Conservation (phyloP, 1,284 basidiomycete species). For the Heimioporus retisporus region DNA sequence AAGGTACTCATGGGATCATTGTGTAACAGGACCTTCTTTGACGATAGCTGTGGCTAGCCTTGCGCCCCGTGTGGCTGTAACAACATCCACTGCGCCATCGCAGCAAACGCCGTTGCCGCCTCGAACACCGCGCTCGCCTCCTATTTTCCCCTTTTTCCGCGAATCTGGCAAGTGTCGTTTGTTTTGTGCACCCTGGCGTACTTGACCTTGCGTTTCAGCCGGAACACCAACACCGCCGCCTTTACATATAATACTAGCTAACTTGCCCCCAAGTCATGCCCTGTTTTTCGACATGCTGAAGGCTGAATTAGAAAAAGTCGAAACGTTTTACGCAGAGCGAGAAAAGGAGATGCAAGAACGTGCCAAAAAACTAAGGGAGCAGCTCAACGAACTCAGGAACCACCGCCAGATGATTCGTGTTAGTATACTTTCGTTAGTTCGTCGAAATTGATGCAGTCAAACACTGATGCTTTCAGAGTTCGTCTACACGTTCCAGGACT, state of each 20-base stretch:
- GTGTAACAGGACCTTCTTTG: conserved; percentile 25
- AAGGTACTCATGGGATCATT: background rate
- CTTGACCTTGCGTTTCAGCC: background rate
- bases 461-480: conserved; percentile 21
- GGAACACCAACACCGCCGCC: conserved; percentile 42
- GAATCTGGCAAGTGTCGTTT: conserved; percentile 19
- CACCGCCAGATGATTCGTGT: conserved; percentile 80
- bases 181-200: conserved; percentile 33
- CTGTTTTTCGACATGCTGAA: conserved; percentile 84
- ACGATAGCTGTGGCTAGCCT: conserved; percentile 21
- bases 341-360: conserved; percentile 75
- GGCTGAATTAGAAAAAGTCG: conserved; percentile 83
- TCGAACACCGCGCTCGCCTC: conserved; percentile 25
- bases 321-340: conserved; percentile 82
- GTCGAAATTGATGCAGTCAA: too few species aligned
- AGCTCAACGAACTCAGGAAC: conserved; percentile 79
- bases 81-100: conserved; percentile 21
- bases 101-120: conserved; percentile 27
- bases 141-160: conserved; percentile 31
- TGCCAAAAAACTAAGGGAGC: conserved; percentile 66
- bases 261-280: conserved; percentile 68
- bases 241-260: conserved; percentile 61
- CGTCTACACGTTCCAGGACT: conserved; percentile 11
- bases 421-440: conserved; percentile 26
- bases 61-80: conserved; percentile 15